These are phyloP conservation scores for Scedosporium minutisporum DNA, from an alignment of 2,329 filamentous ascomycete species.

Conservation along the genomic window DNA sequence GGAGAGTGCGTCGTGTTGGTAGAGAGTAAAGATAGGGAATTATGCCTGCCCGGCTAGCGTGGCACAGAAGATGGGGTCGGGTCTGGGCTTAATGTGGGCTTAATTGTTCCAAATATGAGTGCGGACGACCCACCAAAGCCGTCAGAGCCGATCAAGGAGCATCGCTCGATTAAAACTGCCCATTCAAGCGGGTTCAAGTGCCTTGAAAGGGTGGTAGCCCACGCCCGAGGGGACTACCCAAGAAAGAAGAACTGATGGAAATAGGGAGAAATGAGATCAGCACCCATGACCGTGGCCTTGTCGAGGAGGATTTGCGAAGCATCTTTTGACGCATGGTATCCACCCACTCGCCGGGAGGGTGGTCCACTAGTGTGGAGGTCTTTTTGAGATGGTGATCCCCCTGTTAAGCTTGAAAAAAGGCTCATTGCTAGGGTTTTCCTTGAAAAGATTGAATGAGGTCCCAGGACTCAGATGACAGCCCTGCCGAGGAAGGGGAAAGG, in stretches of 20 bases:
- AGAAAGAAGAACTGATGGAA: neutral
- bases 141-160: neutral
- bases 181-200: neutral
- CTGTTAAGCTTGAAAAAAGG: no score
- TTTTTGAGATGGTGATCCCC: no score
- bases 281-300: no score
- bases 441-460: no score
- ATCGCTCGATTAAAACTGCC: neutral
- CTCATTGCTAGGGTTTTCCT: no score
- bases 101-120: neutral
- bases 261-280: neutral
- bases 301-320: no score
- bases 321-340: no score
- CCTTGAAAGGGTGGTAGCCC: neutral
- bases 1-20: neutral
- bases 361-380: no score
- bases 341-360: no score
- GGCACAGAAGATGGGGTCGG: neutral
- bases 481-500: no score
- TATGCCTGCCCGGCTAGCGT: neutral
- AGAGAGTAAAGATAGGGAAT: neutral
- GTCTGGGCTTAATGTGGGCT: neutral
- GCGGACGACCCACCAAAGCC: neutral
- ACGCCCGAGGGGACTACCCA: neutral
- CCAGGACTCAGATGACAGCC: no score